Evolutionary conservation across 2,329 filamentous ascomycete genomes (phyloP).

Genomic region (Fusarium sp.): DNA sequence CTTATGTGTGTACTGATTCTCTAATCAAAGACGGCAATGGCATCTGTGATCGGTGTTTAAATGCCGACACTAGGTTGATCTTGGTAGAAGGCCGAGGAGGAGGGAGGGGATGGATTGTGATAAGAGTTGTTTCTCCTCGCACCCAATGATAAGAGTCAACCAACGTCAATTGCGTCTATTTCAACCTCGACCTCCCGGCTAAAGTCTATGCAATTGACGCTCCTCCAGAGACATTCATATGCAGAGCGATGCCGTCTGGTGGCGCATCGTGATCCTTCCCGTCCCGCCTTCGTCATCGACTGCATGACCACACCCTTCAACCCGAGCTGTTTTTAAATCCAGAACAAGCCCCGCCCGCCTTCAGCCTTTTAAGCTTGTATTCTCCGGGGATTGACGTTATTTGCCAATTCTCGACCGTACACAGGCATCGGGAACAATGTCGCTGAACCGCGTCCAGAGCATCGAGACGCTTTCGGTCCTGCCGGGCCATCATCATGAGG

Average conservation of each 20-base stretch:
- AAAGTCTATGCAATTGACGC: slow-evolving; percentile 9
- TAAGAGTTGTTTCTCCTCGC: background rate
- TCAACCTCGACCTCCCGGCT: background rate
- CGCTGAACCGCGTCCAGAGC: slow-evolving; percentile 64
- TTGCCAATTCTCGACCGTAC: background rate
- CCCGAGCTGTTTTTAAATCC: slow-evolving; percentile 13
- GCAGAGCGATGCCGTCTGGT: slow-evolving; percentile 9
- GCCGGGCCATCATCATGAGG: slow-evolving; percentile 45
- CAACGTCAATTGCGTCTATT: slow-evolving; percentile 9
- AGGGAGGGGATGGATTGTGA: background rate
- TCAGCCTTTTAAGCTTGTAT: background rate
- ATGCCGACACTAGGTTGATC: background rate
- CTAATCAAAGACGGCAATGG: background rate
- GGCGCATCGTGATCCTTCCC: slow-evolving; percentile 34
- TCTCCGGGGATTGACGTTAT: background rate
- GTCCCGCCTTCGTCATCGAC: slow-evolving; percentile 34
- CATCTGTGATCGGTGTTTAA: background rate
- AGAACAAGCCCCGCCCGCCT: background rate
- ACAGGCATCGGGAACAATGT: slow-evolving; percentile 54
- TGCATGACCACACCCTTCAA: slow-evolving; percentile 10
- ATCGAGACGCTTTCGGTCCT: slow-evolving; percentile 61
- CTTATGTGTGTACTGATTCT: background rate
- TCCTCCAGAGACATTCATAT: slow-evolving; percentile 23
- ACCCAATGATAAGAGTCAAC: background rate
- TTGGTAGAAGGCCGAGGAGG: background rate